A percentile compares a stretch with the other conserved stretches of the same genome.
These are phyloP conservation scores for Backusella parvicylindrica DNA, from an alignment of 192 early-diverging fungal genomes.

Conservation along the genomic window DNA sequence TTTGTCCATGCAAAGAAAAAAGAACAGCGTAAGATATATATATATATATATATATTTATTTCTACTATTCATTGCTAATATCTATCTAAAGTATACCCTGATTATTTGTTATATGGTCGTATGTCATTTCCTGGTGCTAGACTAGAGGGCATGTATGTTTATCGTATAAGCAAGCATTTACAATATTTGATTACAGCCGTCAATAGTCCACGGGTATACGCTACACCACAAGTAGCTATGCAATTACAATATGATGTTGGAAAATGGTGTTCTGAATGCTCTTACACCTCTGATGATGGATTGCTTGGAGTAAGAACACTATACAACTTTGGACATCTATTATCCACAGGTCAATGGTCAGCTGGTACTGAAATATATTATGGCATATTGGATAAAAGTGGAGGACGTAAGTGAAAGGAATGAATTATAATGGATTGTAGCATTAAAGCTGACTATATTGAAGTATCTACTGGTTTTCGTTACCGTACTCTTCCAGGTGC, in stretches of 20 bases:
- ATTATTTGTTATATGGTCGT: conserved; percentile 70
- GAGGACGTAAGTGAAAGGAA: conserved; percentile 72
- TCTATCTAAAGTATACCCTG: background rate
- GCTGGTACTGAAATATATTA: conserved; percentile 73
- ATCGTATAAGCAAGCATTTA: conserved; percentile 46
- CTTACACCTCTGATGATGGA: conserved; percentile 71
- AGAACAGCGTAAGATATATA: background rate
- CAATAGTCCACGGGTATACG: conserved; percentile 44
- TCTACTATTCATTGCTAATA: background rate
- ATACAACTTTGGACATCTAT: conserved; percentile 65
- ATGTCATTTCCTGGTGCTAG: conserved; percentile 65
- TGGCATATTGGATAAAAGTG: conserved; percentile 78
- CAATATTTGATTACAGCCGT: conserved; percentile 63
- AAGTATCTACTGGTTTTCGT: conserved; percentile 66
- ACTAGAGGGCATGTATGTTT: conserved; percentile 63
- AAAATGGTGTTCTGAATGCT: conserved; percentile 74
- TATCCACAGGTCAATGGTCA: conserved; percentile 50
- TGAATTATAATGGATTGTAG: background rate
- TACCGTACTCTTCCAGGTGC: conserved; percentile 59
- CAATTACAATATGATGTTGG: conserved; percentile 68
- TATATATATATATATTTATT: background rate
- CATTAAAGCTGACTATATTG: no score
- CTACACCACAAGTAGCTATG: conserved; percentile 46
- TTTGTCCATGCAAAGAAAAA: conserved; percentile 7
- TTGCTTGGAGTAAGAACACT: conserved; percentile 80